Evolutionary conservation across 257 asterid genomes (phyloP).

Genomic region (Henckelia pumila): DNA sequence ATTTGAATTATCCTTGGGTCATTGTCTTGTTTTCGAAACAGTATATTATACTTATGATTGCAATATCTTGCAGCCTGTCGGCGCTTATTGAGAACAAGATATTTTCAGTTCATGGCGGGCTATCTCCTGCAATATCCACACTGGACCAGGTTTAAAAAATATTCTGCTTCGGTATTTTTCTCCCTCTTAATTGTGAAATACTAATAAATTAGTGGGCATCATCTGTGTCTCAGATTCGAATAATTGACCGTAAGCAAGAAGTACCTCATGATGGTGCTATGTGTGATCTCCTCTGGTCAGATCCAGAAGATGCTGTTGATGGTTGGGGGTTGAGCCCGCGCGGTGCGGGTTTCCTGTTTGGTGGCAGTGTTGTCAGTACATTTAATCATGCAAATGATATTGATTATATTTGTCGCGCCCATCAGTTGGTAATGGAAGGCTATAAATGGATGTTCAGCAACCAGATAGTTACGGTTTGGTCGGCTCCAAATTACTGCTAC

Average conservation of each 20-base stretch:
- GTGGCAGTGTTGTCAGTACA: conserved; percentile 79
- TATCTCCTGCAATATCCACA: conserved; percentile 85
- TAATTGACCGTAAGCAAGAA: conserved; percentile 94
- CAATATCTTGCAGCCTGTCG: conserved; percentile 64
- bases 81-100: conserved; percentile 93
- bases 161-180: conserved; percentile 7
- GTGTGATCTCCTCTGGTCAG: conserved; percentile 99
- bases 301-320: conserved; percentile 92
- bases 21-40: conserved; percentile 12
- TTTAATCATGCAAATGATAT: conserved; percentile 80
- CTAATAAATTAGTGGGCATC: conserved; percentile 23
- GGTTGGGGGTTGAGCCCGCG: conserved; percentile 99
- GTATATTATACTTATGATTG: conserved; percentile 25
- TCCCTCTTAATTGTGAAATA: conserved; percentile 8
- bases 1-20: background rate
- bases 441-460: conserved; percentile 94
- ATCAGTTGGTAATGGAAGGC: conserved; percentile 99
- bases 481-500: conserved; percentile 97
- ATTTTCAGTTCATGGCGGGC: conserved; percentile 96
- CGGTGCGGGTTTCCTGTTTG: conserved; percentile 96
- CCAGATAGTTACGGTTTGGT: conserved; percentile 97
- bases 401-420: conserved; percentile 96
- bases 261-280: conserved; percentile 99
- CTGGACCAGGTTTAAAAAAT: conserved; percentile 73
- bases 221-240: conserved; percentile 58